Conservation (phyloP, 225 moss, liverwort and hornwort species). For the Climacium dendroides region DNA sequence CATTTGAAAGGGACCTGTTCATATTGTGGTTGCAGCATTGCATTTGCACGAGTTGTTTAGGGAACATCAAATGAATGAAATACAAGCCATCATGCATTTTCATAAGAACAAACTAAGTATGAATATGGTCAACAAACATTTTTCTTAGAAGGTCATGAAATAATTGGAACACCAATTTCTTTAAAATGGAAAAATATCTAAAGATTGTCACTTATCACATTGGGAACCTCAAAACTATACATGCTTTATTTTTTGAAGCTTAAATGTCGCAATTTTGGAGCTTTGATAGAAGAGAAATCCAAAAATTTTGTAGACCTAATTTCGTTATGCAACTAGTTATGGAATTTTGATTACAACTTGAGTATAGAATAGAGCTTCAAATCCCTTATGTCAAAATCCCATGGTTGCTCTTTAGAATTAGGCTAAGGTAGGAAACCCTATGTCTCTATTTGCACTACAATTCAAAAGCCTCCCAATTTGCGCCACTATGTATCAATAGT, state of each 20-base stretch:
- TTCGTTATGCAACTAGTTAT: neutral
- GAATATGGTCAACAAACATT: neutral
- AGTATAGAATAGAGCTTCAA: too few species aligned
- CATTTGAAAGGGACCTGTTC: neutral
- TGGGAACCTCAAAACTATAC: neutral
- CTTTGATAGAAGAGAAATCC: fast-evolving
- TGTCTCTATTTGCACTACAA: too few species aligned
- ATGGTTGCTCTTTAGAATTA: neutral
- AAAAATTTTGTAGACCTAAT: neutral
- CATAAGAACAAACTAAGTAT: neutral
- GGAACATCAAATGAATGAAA: neutral
- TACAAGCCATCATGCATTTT: neutral
- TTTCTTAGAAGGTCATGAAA: neutral
- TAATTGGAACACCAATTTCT: neutral
- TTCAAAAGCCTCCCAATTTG: neutral
- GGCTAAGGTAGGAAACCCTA: neutral
- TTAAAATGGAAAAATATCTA: neutral
- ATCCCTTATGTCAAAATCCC: neutral
- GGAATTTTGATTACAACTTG: neutral
- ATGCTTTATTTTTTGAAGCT: neutral
- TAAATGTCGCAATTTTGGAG: neutral
- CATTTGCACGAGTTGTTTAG: neutral
- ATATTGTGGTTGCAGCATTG: neutral
- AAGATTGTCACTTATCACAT: fast-evolving
- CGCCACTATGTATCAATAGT: neutral